phyloP scores from a whole-genome alignment of 768 basidiomycete species.

The Rhizopogon roseolus region DNA sequence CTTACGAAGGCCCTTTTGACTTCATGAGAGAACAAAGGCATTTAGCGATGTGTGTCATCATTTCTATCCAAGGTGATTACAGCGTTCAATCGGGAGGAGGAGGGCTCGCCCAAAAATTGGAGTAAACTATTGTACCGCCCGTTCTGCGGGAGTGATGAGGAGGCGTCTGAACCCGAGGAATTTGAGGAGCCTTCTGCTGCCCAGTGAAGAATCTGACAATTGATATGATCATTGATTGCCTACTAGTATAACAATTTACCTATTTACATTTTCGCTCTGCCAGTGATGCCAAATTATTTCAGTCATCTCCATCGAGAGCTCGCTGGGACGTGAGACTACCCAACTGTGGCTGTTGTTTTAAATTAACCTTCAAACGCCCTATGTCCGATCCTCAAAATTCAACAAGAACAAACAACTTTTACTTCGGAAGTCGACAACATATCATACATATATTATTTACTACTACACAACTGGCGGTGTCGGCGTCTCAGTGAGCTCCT shows the following conservation, averaged over 20 bases:
- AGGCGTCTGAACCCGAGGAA: neutral
- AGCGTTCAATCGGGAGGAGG: neutral
- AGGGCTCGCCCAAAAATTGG: conserved; percentile 23
- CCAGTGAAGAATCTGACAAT: neutral
- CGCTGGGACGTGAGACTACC: too few relatives aligned
- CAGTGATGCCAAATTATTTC: too few relatives aligned
- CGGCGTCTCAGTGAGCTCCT: neutral
- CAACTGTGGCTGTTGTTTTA: neutral
- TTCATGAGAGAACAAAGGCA: conserved; percentile 61
- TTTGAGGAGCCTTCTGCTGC: neutral
- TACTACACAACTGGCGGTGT: neutral
- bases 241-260: neutral
- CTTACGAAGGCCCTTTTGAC: conserved; percentile 47
- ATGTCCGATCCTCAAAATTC: neutral
- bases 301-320: too few relatives aligned
- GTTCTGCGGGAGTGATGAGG: conserved; percentile 27
- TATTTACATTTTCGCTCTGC: too few relatives aligned
- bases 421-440: neutral
- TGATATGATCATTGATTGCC: neutral
- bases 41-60: conserved; percentile 56
- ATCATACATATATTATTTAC: neutral
- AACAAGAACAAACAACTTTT: conserved; percentile 2
- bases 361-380: neutral
- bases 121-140: conserved; percentile 59
- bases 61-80: conserved; percentile 56